Conservation (phyloP, 768 basidiomycete genomes). For the Agrocybe chaxingu region DNA sequence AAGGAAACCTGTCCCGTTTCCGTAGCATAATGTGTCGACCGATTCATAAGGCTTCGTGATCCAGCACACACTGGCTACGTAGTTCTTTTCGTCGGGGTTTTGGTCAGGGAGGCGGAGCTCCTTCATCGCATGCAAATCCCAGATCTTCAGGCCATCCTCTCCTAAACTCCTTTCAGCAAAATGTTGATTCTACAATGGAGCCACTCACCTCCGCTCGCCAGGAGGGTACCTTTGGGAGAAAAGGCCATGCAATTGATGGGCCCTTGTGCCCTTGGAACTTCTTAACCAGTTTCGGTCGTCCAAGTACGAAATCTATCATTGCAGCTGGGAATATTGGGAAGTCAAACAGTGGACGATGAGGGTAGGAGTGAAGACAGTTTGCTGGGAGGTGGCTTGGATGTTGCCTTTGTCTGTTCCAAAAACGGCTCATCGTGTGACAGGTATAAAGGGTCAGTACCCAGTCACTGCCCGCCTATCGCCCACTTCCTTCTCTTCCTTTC, state of each 20-base stretch:
- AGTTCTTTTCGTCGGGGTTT: slow-evolving; percentile 3
- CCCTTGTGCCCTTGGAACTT: slow-evolving; percentile 8
- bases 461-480: no score
- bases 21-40: slow-evolving; percentile 11
- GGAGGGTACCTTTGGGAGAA: slow-evolving; percentile 13
- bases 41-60: slow-evolving; percentile 7
- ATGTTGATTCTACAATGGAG: not conserved
- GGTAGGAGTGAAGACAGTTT: no score
- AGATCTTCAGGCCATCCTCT: slow-evolving; percentile 9
- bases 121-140: slow-evolving; percentile 7
- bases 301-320: no score
- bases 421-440: not conserved
- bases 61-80: slow-evolving; percentile 11
- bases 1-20: slow-evolving; percentile 9
- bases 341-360: no score
- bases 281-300: not conserved
- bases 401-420: not conserved
- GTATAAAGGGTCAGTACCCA: no score
- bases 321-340: no score
- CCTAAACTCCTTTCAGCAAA: not conserved
- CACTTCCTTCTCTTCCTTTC: no score
- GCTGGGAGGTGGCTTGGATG: not conserved
- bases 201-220: slow-evolving; percentile 17
- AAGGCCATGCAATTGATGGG: slow-evolving; percentile 14
- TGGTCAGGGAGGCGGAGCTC: slow-evolving; percentile 10